Evolutionary conservation across 2,329 filamentous ascomycete species (phyloP), one percentile per base, ranked within the genome.

Genomic region (Trichoderma sp.): DNA sequence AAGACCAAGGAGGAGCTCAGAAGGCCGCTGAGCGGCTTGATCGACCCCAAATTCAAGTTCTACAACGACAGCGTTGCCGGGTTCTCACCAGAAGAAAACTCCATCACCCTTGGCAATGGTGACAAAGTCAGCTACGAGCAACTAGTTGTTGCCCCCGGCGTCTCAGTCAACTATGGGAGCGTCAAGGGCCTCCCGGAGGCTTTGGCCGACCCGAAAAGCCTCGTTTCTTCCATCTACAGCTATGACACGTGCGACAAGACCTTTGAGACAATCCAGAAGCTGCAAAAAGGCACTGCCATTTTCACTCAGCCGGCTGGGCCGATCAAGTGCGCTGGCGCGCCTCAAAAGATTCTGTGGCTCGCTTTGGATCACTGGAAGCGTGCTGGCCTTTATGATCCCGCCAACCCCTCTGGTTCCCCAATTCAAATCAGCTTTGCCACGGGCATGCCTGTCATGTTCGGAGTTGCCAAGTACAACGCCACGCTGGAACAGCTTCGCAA

Each of bases 301-400:
- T 89, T 89, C 79, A 88, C 86, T 1, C 86, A 88, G 71, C 87
- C 87, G 2, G 81, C 84, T 0, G 86, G 87, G 55, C 79, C 83
- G 6, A 81, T 89, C 77, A 89, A 89, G 77, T 89, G 87, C 71
- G 87, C 87, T 2, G 87, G 87, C 54, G 87, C 86, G 2, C 87
- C 87, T 13, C 87, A 89, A 71, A 89, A 89, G 78, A 79, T 84
- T 73, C 85, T 89, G 85, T 89, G 87, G 87, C 81, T 89, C 18
- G 87, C 87, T 1, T 77, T 88, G 52, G 85, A 89, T 73, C 77
- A 86, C 76, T 89, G 87, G 87, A 86, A 84, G 77, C 78, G 79
- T 34, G 79, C 80, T 0, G 86, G 85, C 2, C 75, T 86, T 4
- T 88, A 88, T 76, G 75, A 83, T 66, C 73, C 81, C 1, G 70